Conservation (phyloP, 495 filamentous ascomycete species). For the Aspergillus hancockii region DNA sequence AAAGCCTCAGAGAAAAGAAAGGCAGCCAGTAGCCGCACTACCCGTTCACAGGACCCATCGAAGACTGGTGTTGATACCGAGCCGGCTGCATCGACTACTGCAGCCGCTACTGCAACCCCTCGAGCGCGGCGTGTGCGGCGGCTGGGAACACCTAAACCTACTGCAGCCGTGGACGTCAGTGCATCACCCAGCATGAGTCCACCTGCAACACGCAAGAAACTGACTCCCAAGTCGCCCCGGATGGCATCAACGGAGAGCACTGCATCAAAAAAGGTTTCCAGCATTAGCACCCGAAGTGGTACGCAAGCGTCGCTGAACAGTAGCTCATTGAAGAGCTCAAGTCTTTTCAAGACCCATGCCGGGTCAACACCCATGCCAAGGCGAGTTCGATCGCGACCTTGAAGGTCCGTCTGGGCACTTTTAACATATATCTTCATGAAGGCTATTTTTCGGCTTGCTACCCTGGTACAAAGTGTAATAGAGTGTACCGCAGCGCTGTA, state of each 20-base stretch:
- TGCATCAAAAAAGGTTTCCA: slow-evolving; percentile 18
- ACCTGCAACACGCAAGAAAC: slow-evolving; percentile 39
- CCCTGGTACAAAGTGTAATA: slow-evolving; percentile 8
- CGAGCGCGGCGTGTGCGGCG: slow-evolving; percentile 40
- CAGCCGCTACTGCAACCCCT: slow-evolving; percentile 33
- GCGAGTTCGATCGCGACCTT: slow-evolving; percentile 38
- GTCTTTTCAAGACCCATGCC: slow-evolving; percentile 36
- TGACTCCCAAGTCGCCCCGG: slow-evolving; percentile 42
- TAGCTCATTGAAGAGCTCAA: slow-evolving; percentile 34
- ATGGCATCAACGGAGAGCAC: slow-evolving; percentile 22
- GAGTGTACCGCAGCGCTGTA: background rate
- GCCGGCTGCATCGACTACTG: slow-evolving; percentile 24
- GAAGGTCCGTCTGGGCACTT: slow-evolving; percentile 8
- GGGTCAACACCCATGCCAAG: slow-evolving; percentile 45
- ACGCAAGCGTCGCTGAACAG: slow-evolving; percentile 15
- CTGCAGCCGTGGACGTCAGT: slow-evolving; percentile 1
- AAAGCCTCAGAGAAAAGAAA: slow-evolving; percentile 27
- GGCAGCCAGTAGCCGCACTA: slow-evolving; percentile 28
- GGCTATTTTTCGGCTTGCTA: slow-evolving; percentile 5
- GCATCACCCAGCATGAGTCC: slow-evolving; percentile 25
- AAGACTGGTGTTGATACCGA: slow-evolving; percentile 21
- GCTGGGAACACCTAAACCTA: slow-evolving; percentile 29
- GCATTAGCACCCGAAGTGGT: slow-evolving; percentile 5
- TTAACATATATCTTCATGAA: slow-evolving; percentile 1
- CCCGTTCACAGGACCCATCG: slow-evolving; percentile 25